Evolutionary conservation across 2,329 filamentous ascomycete species (phyloP).

Genomic region (Aspergillus aculeatus): DNA sequence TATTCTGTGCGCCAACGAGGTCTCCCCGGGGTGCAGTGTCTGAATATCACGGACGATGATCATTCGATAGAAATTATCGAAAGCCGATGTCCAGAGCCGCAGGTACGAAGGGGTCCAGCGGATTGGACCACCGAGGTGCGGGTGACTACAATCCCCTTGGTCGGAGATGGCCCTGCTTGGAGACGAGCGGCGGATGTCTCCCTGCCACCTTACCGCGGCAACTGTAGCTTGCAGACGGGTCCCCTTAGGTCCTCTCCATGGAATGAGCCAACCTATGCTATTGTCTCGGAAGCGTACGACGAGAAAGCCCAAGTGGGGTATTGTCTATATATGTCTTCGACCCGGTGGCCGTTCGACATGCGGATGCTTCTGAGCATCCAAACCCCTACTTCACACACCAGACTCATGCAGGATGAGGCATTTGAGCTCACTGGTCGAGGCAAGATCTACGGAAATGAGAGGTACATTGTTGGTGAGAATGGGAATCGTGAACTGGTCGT

Average conservation of each 20-base stretch:
- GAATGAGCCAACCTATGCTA: constrained; percentile 35
- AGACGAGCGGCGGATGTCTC: constrained; percentile 46
- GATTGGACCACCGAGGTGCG: constrained; percentile 46
- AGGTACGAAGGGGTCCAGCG: constrained; percentile 41
- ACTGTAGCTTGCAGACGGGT: constrained; percentile 37
- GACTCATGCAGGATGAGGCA: constrained; percentile 41
- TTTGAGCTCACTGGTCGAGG: constrained; percentile 53
- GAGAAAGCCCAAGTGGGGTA: constrained; percentile 32
- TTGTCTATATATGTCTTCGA: constrained; percentile 35
- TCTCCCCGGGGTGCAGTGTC: constrained; percentile 50
- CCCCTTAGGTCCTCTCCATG: constrained; percentile 23
- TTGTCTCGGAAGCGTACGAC: constrained; percentile 39
- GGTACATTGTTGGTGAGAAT: constrained; percentile 63
- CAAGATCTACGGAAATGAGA: constrained; percentile 58
- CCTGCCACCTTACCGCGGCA: constrained; percentile 48
- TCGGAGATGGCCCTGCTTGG: constrained; percentile 52
- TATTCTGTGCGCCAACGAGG: constrained; percentile 55
- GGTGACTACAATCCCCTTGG: constrained; percentile 56
- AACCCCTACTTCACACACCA: constrained; percentile 23
- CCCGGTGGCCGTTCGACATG: constrained; percentile 27
- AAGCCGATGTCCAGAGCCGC: constrained; percentile 54
- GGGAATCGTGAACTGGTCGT: constrained; percentile 52
- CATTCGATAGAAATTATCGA: constrained; percentile 55
- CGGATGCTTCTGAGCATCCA: constrained; percentile 31
- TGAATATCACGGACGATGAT: constrained; percentile 53